Percentiles rank a stretch among this genome's conserved stretches.
These are phyloP conservation scores for Phytophthora parvispora DNA, from an alignment of 352 stramenopile species.

Conservation along the genomic window DNA sequence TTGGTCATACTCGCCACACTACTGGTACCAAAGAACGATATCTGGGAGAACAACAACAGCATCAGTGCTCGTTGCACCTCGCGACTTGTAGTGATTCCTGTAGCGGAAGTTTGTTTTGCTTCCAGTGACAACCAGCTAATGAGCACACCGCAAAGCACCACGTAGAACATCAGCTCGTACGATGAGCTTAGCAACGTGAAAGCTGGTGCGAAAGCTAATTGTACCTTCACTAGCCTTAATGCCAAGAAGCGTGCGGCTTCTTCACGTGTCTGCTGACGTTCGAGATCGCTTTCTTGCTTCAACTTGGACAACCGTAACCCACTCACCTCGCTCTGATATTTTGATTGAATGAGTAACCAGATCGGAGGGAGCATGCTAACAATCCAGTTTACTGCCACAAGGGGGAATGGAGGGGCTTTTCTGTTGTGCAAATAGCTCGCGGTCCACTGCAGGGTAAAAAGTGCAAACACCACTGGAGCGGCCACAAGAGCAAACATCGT, in stretches of 20 bases:
- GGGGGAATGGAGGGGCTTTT: conserved; percentile 36
- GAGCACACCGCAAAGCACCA: conserved; percentile 56
- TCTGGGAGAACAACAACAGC: conserved; percentile 79
- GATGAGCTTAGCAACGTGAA: conserved; percentile 79
- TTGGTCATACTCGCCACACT: conserved; percentile 87
- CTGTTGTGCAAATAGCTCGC: conserved; percentile 38
- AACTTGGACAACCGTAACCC: conserved; percentile 5
- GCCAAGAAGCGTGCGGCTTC: conserved; percentile 7
- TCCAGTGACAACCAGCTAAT: conserved; percentile 73
- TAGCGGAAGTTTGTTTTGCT: conserved; percentile 5
- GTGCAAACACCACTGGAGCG: conserved; percentile 37
- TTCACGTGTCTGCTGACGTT: conserved; percentile 11
- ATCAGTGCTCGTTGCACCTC: conserved; percentile 75
- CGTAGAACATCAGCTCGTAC: conserved; percentile 85
- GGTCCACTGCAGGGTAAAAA: conserved; percentile 55
- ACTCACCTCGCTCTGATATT: conserved; percentile 6
- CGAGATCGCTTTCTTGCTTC: conserved; percentile 12
- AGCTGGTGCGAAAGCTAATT: conserved; percentile 60
- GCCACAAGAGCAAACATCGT: neutral
- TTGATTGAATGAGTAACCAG: conserved; percentile 32
- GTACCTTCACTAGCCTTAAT: conserved; percentile 53
- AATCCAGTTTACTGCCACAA: conserved; percentile 62
- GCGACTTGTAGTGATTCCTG: conserved; percentile 1
- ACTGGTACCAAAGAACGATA: conserved; percentile 87
- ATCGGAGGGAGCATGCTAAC: conserved; percentile 45